These are phyloP conservation scores for Dactylellina drechsleri DNA, from an alignment of 2,329 filamentous ascomycete species.

Conservation along the genomic window DNA sequence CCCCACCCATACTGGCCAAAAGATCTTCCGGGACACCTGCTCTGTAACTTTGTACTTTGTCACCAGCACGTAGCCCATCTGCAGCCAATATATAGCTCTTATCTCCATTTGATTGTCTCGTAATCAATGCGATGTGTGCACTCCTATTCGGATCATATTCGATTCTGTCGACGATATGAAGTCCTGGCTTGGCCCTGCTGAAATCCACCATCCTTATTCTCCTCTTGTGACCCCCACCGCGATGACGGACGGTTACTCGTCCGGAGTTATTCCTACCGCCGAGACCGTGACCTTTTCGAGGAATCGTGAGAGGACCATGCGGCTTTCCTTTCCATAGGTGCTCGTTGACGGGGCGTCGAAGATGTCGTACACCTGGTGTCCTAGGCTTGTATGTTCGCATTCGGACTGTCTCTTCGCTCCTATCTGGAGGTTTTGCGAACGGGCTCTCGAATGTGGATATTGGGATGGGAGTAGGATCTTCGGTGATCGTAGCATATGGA, in stretches of 20 bases:
- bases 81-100: conserved; percentile 95
- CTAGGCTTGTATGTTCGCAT: conserved; percentile 91
- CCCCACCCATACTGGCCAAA: conserved; percentile 89
- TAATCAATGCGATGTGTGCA: conserved; percentile 90
- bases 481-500: conserved; percentile 31
- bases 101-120: conserved; percentile 75
- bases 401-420: conserved; percentile 63
- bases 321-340: conserved; percentile 96
- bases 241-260: conserved; percentile 86
- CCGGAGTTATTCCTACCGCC: conserved; percentile 92
- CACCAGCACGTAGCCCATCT: conserved; percentile 90
- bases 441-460: conserved; percentile 49
- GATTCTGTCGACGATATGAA: conserved; percentile 89
- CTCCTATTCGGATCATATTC: conserved; percentile 95
- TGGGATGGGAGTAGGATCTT: conserved; percentile 25
- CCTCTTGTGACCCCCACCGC: conserved; percentile 89
- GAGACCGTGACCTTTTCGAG: conserved; percentile 91
- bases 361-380: conserved; percentile 90
- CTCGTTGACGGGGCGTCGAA: conserved; percentile 91
- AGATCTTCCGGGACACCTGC: conserved; percentile 87
- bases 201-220: conserved; percentile 94
- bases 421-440: conserved; percentile 48
- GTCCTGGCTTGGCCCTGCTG: conserved; percentile 77
- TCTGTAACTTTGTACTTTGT: conserved; percentile 90
- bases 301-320: conserved; percentile 81